phyloP scores from a whole-genome alignment of 2,329 filamentous ascomycete genomes.

The Trichothecium roseum region DNA sequence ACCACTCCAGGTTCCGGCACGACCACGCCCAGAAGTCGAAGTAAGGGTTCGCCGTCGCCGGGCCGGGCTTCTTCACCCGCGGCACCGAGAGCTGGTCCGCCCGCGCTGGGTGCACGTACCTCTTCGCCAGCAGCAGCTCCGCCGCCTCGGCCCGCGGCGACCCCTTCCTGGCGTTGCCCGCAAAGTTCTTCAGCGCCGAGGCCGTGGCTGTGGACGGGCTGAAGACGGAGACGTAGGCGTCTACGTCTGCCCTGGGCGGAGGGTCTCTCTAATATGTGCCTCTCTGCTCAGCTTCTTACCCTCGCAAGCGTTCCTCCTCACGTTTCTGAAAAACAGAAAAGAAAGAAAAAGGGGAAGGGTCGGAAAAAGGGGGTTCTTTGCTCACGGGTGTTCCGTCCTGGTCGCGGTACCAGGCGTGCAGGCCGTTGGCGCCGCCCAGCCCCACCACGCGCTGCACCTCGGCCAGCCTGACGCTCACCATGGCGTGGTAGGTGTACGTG shows the following conservation, averaged over 20 bases:
- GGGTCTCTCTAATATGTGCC: slow-evolving; percentile 25
- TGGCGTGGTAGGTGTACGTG: slow-evolving; percentile 40
- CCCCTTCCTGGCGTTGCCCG: slow-evolving; percentile 52
- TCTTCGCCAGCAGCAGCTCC: slow-evolving; percentile 41
- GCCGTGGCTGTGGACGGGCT: slow-evolving; percentile 45
- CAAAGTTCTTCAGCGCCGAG: slow-evolving; percentile 52
- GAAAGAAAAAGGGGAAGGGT: no score
- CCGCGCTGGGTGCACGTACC: slow-evolving; percentile 37
- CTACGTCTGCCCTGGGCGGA: slow-evolving; percentile 47
- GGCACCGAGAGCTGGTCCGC: slow-evolving; percentile 28
- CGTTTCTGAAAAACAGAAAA: no score
- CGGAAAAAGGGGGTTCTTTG: background rate
- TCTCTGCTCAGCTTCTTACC: no score
- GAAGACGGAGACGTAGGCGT: slow-evolving; percentile 60
- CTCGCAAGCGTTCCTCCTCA: no score
- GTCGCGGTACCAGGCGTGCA: slow-evolving; percentile 39
- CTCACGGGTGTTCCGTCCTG: slow-evolving; percentile 23
- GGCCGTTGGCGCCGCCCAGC: slow-evolving; percentile 31
- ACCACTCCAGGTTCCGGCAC: slow-evolving; percentile 54
- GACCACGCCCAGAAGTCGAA: slow-evolving; percentile 58
- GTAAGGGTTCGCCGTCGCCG: slow-evolving; percentile 53
- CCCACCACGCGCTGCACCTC: slow-evolving; percentile 36
- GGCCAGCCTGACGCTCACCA: slow-evolving; percentile 35
- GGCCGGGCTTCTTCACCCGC: slow-evolving; percentile 33
- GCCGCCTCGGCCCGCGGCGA: slow-evolving; percentile 50